Percentiles rank a stretch among this genome's conserved stretches.
Evolutionary conservation across 2,329 filamentous ascomycete species (phyloP).

Genomic region (Ophiosphaerella herpotricha): DNA sequence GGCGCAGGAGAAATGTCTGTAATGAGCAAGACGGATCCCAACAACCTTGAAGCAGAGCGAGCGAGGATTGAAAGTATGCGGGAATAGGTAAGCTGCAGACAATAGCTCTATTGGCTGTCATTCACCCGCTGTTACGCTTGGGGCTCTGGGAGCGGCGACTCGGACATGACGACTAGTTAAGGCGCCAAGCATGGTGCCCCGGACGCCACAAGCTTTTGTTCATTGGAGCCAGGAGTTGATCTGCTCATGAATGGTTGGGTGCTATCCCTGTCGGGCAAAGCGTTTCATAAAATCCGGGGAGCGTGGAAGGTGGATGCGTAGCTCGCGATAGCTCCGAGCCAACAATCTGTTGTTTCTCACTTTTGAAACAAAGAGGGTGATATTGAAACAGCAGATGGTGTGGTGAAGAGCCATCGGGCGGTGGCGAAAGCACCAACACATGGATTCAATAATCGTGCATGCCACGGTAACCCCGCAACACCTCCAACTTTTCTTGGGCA

Average conservation of each 20-base stretch:
- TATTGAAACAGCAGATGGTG: background rate
- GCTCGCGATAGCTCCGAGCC: conserved; percentile 5
- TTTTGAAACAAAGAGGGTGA: background rate
- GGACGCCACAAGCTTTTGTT: conserved; percentile 22
- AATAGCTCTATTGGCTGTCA: conserved; percentile 19
- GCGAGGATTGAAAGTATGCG: conserved; percentile 24
- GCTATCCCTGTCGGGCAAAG: conserved; percentile 24
- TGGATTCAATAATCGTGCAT: conserved; percentile 11
- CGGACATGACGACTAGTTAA: conserved; percentile 17
- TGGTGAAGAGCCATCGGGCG: background rate
- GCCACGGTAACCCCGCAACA: conserved; percentile 19
- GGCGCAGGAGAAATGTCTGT: conserved; percentile 26
- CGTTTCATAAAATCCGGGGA: conserved; percentile 29
- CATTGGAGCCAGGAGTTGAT: conserved; percentile 25
- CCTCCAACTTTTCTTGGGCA: conserved; percentile 26
- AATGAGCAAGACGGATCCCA: conserved; percentile 9
- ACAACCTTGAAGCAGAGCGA: conserved; percentile 5
- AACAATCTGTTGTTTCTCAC: background rate
- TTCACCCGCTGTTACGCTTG: conserved; percentile 22
- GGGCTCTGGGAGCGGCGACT: conserved; percentile 12
- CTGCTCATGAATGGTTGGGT: conserved; percentile 13
- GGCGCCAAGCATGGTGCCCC: conserved; percentile 26
- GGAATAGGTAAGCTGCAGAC: conserved; percentile 11
- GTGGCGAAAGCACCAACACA: conserved; percentile 2
- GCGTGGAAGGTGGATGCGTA: conserved; percentile 9